Conservation (phyloP, 176 grass and related monocot species). For the Phoenix roebelenii region DNA sequence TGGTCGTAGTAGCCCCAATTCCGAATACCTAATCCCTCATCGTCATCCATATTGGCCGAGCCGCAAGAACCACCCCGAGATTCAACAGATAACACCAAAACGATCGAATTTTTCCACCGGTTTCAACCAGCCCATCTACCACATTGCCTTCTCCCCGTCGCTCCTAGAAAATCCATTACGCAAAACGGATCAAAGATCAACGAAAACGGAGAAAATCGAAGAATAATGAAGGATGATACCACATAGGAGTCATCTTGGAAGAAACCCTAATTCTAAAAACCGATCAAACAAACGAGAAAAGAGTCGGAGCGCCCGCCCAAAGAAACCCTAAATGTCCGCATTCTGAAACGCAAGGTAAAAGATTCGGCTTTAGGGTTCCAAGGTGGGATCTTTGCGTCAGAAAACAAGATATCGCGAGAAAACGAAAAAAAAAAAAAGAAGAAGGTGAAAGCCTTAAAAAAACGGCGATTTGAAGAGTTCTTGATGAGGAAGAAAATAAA, state of each 20-base stretch:
- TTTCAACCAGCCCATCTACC: background rate
- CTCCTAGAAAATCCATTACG: too few relatives aligned
- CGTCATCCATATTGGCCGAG: slow-evolving; percentile 4
- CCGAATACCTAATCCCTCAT: slow-evolving; percentile 10
- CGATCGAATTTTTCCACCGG: background rate
- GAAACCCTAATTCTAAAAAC: slow-evolving; percentile 4
- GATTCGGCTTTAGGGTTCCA: too few relatives aligned
- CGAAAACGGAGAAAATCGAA: background rate
- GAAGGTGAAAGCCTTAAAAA: background rate
- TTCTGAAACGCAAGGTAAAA: background rate
- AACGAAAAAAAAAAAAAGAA: background rate
- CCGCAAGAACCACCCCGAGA: background rate
- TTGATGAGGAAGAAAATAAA: background rate
- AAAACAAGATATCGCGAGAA: background rate
- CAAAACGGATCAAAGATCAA: background rate
- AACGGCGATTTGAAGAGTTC: background rate
- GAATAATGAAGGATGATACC: background rate
- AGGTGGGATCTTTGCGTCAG: background rate
- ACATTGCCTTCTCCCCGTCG: background rate
- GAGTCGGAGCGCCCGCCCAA: too few relatives aligned
- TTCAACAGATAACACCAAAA: background rate
- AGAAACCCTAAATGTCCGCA: too few relatives aligned
- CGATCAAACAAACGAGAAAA: background rate
- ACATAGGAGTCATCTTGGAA: background rate
- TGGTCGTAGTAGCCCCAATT: slow-evolving; percentile 15